Conservation (phyloP, 1,284 basidiomycete genomes). For the Ceratobasidium papillatum region DNA sequence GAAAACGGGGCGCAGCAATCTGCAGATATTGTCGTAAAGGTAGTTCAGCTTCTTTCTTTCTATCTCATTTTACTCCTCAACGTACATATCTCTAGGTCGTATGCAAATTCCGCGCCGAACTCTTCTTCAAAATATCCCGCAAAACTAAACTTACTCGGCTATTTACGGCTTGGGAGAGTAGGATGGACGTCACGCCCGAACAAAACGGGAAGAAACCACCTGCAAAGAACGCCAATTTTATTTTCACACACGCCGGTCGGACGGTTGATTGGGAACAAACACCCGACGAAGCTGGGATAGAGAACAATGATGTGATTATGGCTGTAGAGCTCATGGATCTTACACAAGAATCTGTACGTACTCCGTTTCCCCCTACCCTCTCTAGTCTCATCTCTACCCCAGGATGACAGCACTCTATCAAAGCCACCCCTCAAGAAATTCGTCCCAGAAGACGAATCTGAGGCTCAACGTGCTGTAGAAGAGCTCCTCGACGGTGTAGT, state of each 20-base stretch:
- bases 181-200: conserved; percentile 67
- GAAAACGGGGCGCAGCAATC: conserved; percentile 33
- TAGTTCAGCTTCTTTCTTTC: not conserved
- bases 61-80: not conserved
- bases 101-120: conserved; percentile 83
- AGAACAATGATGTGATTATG: conserved; percentile 83
- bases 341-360: conserved; percentile 59
- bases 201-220: conserved; percentile 49
- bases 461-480: conserved; percentile 60
- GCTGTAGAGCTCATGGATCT: conserved; percentile 88
- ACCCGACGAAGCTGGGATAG: conserved; percentile 83
- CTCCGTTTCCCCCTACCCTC: conserved; percentile 4
- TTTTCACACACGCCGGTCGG: conserved; percentile 81
- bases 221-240: conserved; percentile 57
- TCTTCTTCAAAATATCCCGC: conserved; percentile 88
- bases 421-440: conserved; percentile 56
- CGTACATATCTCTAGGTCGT: conserved; percentile 80
- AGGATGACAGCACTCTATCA: conserved; percentile 64
- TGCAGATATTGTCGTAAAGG: conserved; percentile 37
- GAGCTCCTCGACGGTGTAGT: conserved; percentile 82
- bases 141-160: conserved; percentile 81
- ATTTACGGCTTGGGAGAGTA: conserved; percentile 84
- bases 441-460: conserved; percentile 24
- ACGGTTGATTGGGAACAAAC: conserved; percentile 77
- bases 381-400: conserved; percentile 24